These are phyloP conservation scores for Acephala macrosclerotiorum DNA, from an alignment of 2,329 filamentous ascomycete genomes.

Conservation along the genomic window DNA sequence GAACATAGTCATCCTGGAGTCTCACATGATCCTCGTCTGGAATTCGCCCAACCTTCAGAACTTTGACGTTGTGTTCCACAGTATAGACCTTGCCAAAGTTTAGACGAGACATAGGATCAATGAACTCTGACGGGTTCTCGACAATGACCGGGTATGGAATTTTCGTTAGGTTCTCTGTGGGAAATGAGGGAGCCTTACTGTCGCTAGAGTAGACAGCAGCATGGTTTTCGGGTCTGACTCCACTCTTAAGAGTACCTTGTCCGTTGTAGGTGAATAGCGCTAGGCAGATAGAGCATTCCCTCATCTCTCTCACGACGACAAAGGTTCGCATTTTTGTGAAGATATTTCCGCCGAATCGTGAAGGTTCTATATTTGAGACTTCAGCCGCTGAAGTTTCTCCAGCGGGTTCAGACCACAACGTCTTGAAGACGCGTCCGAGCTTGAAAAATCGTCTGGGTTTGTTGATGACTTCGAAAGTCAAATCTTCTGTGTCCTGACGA, in stretches of 20 bases:
- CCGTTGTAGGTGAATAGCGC: constrained; percentile 31
- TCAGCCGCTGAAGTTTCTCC: constrained; percentile 10
- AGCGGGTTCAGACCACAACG: constrained; percentile 28
- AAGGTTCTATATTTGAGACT: not conserved
- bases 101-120: constrained; percentile 25
- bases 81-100: constrained; percentile 29
- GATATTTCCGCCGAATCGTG: constrained; percentile 1
- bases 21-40: not conserved
- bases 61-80: constrained; percentile 31
- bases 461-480: no score
- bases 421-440: constrained; percentile 27
- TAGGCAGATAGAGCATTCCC: constrained; percentile 27
- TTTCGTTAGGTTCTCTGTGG: constrained; percentile 9
- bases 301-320: constrained; percentile 24
- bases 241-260: constrained; percentile 25
- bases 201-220: constrained; percentile 23
- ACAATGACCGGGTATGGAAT: constrained; percentile 22
- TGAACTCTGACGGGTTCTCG: constrained; percentile 14
- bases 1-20: no score
- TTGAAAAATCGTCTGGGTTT: constrained; percentile 22
- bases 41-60: constrained; percentile 27
- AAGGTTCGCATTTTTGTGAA: constrained; percentile 25
- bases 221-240: constrained; percentile 22
- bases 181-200: not conserved
- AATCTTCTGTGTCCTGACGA: no score